These are phyloP conservation scores for Recurvomyces mirabilis DNA, from an alignment of 495 filamentous ascomycete genomes.

Conservation along the genomic window DNA sequence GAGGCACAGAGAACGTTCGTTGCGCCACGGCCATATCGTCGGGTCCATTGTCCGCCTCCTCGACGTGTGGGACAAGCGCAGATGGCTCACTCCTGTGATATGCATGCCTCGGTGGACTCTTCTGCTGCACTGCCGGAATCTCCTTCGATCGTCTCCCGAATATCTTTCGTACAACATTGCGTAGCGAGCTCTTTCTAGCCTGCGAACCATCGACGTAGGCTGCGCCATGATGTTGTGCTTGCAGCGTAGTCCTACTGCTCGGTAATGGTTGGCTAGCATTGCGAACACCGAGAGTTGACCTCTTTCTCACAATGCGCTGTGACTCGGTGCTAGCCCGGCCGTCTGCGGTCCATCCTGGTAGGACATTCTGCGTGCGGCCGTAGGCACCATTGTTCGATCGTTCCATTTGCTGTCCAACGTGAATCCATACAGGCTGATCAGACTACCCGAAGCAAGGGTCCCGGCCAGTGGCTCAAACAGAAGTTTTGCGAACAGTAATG, in stretches of 20 bases:
- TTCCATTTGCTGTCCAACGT: constrained; percentile 8
- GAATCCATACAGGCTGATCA: constrained; percentile 9
- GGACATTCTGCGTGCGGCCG: constrained; percentile 4
- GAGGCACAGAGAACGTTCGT: constrained; percentile 17
- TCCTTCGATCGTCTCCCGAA: constrained; percentile 19
- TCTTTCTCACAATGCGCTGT: constrained; percentile 13
- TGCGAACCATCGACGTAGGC: too few species aligned
- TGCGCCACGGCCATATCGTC: constrained; percentile 1
- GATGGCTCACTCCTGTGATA: constrained; percentile 16
- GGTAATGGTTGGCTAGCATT: constrained; percentile 7
- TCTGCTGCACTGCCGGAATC: background rate
- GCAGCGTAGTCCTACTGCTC: too few species aligned
- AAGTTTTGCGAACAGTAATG: too few species aligned
- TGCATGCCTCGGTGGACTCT: constrained; percentile 15
- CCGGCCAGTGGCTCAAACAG: too few species aligned
- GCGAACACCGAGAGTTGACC: constrained; percentile 2
- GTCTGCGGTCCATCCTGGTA: constrained; percentile 1
- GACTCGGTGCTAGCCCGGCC: constrained; percentile 8
- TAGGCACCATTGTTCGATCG: constrained; percentile 12
- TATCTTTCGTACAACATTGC: constrained; percentile 20
- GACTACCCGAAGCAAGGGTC: background rate
- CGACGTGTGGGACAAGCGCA: background rate
- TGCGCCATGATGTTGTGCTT: too few species aligned
- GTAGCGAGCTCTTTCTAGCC: constrained; percentile 19
- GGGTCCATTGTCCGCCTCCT: background rate